A percentile compares a stretch with the other conserved stretches of the same genome.
These are phyloP conservation scores for Daedaleopsis nitida DNA, from an alignment of 768 basidiomycete genomes.

Conservation along the genomic window DNA sequence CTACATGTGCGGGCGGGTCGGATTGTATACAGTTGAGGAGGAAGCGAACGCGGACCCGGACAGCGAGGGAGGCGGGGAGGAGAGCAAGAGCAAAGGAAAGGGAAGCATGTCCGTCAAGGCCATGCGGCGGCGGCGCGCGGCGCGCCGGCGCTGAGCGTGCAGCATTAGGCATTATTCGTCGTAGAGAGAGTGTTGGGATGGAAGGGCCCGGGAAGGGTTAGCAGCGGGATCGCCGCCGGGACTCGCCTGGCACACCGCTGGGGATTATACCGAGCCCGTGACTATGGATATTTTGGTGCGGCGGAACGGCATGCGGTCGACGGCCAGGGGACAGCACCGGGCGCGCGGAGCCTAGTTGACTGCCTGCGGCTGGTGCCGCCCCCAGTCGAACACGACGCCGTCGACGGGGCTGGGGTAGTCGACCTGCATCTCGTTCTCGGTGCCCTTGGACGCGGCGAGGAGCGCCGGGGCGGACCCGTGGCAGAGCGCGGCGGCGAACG, in stretches of 20 bases:
- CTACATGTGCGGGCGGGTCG: no score
- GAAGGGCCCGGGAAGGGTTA: background rate
- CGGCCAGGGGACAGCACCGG: no score
- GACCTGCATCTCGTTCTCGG: conserved; percentile 13
- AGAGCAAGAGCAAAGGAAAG: background rate
- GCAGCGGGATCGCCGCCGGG: background rate
- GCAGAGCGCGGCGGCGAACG: conserved; percentile 6
- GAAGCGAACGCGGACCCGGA: background rate
- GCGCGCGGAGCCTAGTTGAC: background rate
- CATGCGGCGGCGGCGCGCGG: background rate
- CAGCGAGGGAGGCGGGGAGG: background rate
- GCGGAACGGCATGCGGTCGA: no score
- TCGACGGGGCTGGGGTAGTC: conserved; percentile 29
- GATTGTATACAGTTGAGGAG: no score
- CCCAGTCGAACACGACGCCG: conserved; percentile 16
- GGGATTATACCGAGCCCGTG: background rate
- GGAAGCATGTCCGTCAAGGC: background rate
- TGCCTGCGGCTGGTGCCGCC: background rate
- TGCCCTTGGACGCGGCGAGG: conserved; percentile 7
- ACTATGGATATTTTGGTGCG: no score
- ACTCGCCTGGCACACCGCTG: background rate
- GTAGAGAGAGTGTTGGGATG: background rate
- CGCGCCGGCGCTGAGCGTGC: no score
- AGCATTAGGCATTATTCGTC: no score
- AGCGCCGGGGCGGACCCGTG: conserved; percentile 9